Evolutionary conservation across 805 yeast species (phyloP), one percentile per base, ranked within the genome.

Genomic region (Yarrowia bubula): DNA sequence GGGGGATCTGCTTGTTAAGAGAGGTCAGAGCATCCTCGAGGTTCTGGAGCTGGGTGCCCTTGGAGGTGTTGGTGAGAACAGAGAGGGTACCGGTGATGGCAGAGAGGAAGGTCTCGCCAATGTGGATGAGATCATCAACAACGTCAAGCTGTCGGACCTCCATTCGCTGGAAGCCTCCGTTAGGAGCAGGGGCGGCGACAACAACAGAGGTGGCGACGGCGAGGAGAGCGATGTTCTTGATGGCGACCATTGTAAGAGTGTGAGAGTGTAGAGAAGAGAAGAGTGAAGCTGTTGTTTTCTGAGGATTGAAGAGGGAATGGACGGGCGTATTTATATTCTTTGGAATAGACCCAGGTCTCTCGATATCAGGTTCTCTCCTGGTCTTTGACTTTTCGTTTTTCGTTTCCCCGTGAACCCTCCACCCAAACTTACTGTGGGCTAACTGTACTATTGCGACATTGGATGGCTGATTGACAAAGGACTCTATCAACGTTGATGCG

Each of bases 151-250:
- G 58, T 51, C 58, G 58, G 22, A 51, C 43, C 58, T 51, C 58
- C 58, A 51, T 51, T 51, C 58, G 58, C 58, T 51, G 58, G 58
- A 51, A 51, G 17, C 58, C 58, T 6, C 10, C 58, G 58, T 37
- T 38, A 18, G 42, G 18, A 9, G 42, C 43, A 18, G 58, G 58
- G 17, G 42, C 42, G 8, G 58, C 43, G 35, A 38, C 58, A n/a
- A 37, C 58, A 43, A 51, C 43, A 9, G 58, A 51, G 58, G 58
- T 38, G 58, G 43, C 43, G 13, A 43, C 58, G 58, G 58, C 58
- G 43, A 51, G 43, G 58, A 51, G 1, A 22, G 58, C 58, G 18
- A 51, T 37, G 58, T 51, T 51, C 58, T 51, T 37, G 58, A 51
- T 51, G 58, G 58, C 58, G n/a, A 51, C 58, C 58, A 51, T 51